Base-by-base conservation (phyloP, 495 filamentous ascomycete genomes). In the Talaromyces nanjingensis region DNA sequence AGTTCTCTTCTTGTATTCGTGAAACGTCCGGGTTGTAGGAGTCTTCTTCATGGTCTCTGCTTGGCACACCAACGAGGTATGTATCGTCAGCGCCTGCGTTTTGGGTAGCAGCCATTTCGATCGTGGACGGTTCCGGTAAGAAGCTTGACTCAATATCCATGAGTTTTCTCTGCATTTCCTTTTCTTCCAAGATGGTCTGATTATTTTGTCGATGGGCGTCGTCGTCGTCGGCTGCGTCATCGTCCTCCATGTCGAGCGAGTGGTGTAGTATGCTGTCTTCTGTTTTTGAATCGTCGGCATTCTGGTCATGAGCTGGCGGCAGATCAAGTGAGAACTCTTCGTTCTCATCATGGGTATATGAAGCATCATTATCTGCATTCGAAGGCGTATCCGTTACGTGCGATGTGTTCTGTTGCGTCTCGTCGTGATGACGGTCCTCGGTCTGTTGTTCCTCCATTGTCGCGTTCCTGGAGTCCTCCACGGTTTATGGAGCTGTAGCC, bases 141-240 rank as follows among this genome's bases (percentile, higher is more conserved):
- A 96, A 96, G 69, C 90, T 96, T 7, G 91, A 96, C 71, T 97
- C 92, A 64, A 94, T 84, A 70, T 96, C 92, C 77, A 90, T 87
- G 63, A 96, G 71, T 71, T 90, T 88, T 62, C 79, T 79, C 59
- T 81, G 79, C 84, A 90, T 89, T 66, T 87, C 86, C 34, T 75
- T 79, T 71, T 90, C 88, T 68, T 88, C 83, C 52, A 89, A 70
- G 9, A 79, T 70, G 1, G 81, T 83, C 64, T 82, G 76, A 29
- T 80, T 79, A 29, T 77, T 77, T 31, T 18, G 53, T 56, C 53
- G 53, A 29, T 56, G 53, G 11, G 24, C 20, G 55, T 58, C 69
- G 55, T 71, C 72, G 39, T 77, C 75, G 49, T 71, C 37, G 37
- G 14, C 70, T 39, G 56, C 62, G 31, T 79, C 73, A 63, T 72